Base-by-base conservation (phyloP, 106 monocot genomes). In the Dactylorhiza incarnata region DNA sequence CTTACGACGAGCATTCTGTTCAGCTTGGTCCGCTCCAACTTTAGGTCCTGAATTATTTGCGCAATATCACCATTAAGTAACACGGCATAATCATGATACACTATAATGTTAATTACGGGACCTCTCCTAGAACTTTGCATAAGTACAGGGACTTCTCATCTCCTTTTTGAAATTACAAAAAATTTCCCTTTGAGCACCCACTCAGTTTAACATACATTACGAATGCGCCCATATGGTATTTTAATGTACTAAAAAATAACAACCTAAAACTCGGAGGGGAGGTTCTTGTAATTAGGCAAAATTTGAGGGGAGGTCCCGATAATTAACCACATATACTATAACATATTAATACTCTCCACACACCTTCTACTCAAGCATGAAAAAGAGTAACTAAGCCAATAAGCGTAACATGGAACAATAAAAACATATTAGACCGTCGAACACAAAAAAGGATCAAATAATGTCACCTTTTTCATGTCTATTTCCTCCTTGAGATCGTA, bases 11-110 rank as follows among this genome's bases (percentile, higher is more conserved):
- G 78, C 74, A 54, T 76, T 76, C 68, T 83, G 76, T 43, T 85
- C 87, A 14, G 56, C 72, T 49, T 79, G 79, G 62, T 84, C 77
- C 71, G 76, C 72, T 45, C 79, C 76, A 77, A 49, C 72, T 29
- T 72, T n/a, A 75, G 74, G 74, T 68, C 84, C 94, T 90, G 83
- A 16, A 73, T 37, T 29, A 61, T 78, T 48, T 8, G 74, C 82
- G 56, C 23, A 43, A 71, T 47, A 46, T 71, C 37, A 67, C 11
- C 43, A 12, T 45, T 71, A 7, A n/a, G 47, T 67, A 10, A 45
- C 70, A 71, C 46, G 13, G 15, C 13, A 67, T 67, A 44, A 67
- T 61, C 22, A 5, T 22, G 37, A 43, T 67, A 67, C 19, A 15
- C 47, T 0, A 68, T 17, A 71, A 71, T 13, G 17, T 7, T 4